Base-by-base conservation (phyloP, 2,329 filamentous ascomycete genomes). In the Alternaria atra region DNA sequence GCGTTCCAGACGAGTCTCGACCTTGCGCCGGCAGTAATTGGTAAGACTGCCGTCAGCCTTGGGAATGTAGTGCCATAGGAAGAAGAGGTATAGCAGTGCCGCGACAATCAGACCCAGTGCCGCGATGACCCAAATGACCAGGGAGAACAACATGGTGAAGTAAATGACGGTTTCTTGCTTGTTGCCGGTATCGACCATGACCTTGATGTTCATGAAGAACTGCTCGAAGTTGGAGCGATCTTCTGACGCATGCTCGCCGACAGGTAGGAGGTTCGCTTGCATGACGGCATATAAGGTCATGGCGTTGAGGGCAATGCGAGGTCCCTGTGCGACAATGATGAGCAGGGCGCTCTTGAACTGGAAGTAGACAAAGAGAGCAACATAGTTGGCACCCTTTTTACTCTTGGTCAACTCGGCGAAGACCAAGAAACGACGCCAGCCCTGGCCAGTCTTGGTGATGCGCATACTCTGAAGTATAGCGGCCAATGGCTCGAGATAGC, bases 31-130 rank as follows among this genome's bases (percentile, higher is more conserved):
- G 77, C 95, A 98, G 81, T 97, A 99, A 27, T 89, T 89, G 5
- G 88, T 88, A 30, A 99, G 84, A 7, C 91, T 90, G 6, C 93
- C 92, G 73, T 97, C 93, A 10, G 88, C 84, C 35, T 86, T 86
- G 1, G 94, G 93, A 63, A 99, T 94, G 80, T 94, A 95, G 79
- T 95, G 91, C 87, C 91, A 97, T 6, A 99, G 85, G 78, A 97
- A 99, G 71, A 92, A 87, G 37, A 97, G 79, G 79, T 97, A 98
- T 61, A 97, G 89, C 1, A 96, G 71, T 23, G 89, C 82, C 0
- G 92, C 93, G 9, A 91, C 74, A n/a, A 94, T 81, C 52, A 98
- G 84, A 58, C 82, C 85, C 55, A 98, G 75, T 6, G 91, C 86
- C 0, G 91, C 91, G 69, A 98, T 89, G 13, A 93, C 84, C 94